These are phyloP conservation scores for Pseudocercospora fuligena DNA, from an alignment of 2,329 filamentous ascomycete species.

Conservation along the genomic window DNA sequence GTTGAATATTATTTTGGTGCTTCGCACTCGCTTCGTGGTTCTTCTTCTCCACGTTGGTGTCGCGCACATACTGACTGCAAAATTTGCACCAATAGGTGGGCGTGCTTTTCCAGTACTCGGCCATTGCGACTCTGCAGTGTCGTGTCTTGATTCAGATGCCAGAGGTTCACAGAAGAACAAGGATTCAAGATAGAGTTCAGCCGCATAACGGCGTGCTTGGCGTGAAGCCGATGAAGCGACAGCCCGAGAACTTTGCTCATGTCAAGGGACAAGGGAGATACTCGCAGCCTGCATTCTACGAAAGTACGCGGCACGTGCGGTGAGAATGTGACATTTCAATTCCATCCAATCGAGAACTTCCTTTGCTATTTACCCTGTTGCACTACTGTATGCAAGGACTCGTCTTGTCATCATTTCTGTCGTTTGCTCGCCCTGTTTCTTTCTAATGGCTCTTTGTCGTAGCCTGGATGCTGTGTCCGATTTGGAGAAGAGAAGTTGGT, in stretches of 20 bases:
- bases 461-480: constrained; percentile 26
- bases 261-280: not conserved
- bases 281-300: not conserved
- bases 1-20: constrained; percentile 72
- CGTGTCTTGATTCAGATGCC: not conserved
- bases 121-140: constrained; percentile 62
- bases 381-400: not conserved
- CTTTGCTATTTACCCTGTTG: not conserved
- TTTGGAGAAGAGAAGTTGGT: constrained; percentile 26
- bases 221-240: not conserved
- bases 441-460: constrained; percentile 15
- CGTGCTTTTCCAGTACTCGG: constrained; percentile 98
- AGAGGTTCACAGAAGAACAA: not conserved
- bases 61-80: constrained; percentile 86
- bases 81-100: constrained; percentile 99
- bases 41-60: constrained; percentile 85
- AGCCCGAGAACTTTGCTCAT: not conserved
- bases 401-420: not conserved
- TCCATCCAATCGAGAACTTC: not conserved
- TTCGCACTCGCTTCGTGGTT: constrained; percentile 43
- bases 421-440: not conserved
- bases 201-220: not conserved
- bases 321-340: not conserved
- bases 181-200: not conserved
- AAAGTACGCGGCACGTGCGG: too few species aligned